phyloP scores from a whole-genome alignment of 169 alveolate species.

The Plasmodium fragile region DNA sequence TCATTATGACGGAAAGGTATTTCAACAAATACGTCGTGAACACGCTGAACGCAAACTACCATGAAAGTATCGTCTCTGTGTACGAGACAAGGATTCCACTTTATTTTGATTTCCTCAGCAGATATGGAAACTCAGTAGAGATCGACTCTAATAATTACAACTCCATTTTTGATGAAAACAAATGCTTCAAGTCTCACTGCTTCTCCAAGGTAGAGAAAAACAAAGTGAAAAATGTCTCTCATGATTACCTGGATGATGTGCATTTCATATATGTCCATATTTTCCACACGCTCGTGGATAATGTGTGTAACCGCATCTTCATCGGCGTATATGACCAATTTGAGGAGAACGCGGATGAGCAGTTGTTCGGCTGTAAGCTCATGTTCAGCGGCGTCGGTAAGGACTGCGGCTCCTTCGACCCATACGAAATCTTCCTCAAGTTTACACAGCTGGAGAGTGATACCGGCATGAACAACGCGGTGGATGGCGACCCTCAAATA shows the following conservation, averaged over 20 bases:
- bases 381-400: constrained; percentile 55
- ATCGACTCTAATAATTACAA: constrained; percentile 52
- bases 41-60: constrained; percentile 79
- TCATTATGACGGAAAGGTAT: constrained; percentile 78
- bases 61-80: constrained; percentile 68
- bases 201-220: constrained; percentile 46
- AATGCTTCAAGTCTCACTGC: constrained; percentile 61
- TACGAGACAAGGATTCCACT: constrained; percentile 68
- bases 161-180: constrained; percentile 61
- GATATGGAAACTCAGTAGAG: constrained; percentile 75
- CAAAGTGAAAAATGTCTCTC: constrained; percentile 26
- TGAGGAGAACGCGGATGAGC: constrained; percentile 32
- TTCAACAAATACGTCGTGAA: constrained; percentile 77
- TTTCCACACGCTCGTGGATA: constrained; percentile 53
- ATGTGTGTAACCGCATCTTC: constrained; percentile 53
- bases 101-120: constrained; percentile 62
- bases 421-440: constrained; percentile 19
- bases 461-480: background rate
- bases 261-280: constrained; percentile 46
- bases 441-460: background rate
- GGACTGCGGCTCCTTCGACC: constrained; percentile 31
- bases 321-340: constrained; percentile 44
- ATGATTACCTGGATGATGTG: constrained; percentile 51
- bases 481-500: background rate
- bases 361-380: constrained; percentile 16